Evolutionary conservation across 2,329 filamentous ascomycete species (phyloP).

Genomic region (Arthrobotrys sphaeroides): DNA sequence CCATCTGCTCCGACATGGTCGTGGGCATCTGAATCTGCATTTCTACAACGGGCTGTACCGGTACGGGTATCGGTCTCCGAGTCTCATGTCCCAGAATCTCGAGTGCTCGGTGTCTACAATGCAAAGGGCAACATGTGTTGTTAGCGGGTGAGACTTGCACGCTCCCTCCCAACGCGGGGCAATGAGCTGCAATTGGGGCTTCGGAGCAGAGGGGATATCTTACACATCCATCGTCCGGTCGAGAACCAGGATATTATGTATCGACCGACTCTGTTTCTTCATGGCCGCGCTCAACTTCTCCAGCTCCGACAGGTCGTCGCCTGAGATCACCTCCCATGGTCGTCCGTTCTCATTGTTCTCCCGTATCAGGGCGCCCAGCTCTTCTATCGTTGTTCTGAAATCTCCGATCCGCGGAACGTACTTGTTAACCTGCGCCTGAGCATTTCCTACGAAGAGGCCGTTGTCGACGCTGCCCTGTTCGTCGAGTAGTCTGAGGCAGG

Average conservation of each 20-base stretch:
- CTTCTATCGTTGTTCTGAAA: slow-evolving; percentile 51
- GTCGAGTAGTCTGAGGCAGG: slow-evolving; percentile 46
- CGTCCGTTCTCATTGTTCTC: slow-evolving; percentile 44
- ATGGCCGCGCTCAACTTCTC: slow-evolving; percentile 41
- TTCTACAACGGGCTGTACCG: slow-evolving; percentile 4
- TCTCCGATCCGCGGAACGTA: slow-evolving; percentile 46
- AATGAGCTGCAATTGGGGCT: neutral
- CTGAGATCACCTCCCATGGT: slow-evolving; percentile 38
- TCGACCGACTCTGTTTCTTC: slow-evolving; percentile 47
- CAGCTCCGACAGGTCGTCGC: slow-evolving; percentile 37
- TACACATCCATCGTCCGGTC: slow-evolving; percentile 43
- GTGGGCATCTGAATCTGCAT: neutral
- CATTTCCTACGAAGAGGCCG: slow-evolving; percentile 40
- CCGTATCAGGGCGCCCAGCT: slow-evolving; percentile 46
- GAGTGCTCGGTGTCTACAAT: slow-evolving; percentile 30
- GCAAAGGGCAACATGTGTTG: slow-evolving; percentile 33
- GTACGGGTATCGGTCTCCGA: neutral
- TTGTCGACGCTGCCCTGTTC: slow-evolving; percentile 48
- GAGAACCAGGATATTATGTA: slow-evolving; percentile 48
- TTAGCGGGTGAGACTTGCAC: slow-evolving; percentile 27
- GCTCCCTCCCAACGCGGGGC: neutral
- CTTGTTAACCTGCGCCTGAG: slow-evolving; percentile 50
- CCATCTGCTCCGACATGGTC: slow-evolving; percentile 31
- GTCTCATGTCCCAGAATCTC: slow-evolving; percentile 30
- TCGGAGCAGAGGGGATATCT: neutral